Conservation (phyloP, 2,329 filamentous ascomycete species). For the Fusarium compactum region DNA sequence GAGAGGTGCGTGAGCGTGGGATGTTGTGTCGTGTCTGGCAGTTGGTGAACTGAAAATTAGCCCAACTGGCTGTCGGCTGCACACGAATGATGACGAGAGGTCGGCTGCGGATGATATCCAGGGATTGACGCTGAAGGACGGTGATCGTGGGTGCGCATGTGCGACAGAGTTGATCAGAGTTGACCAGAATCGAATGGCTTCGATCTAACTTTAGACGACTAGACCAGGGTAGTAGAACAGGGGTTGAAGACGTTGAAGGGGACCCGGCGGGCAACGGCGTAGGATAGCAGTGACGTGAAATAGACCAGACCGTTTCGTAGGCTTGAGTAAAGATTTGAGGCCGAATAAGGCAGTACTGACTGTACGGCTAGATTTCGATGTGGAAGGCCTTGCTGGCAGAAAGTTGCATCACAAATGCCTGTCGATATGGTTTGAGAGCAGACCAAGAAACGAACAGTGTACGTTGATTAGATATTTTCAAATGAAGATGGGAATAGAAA, state of each 20-base stretch:
- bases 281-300: background rate
- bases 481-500: slow-evolving; percentile 3
- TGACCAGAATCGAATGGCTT: slow-evolving; percentile 33
- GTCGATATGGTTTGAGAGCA: background rate
- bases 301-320: slow-evolving; percentile 12
- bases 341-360: background rate
- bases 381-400: slow-evolving; percentile 5
- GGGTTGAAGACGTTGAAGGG: slow-evolving; percentile 26
- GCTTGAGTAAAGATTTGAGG: slow-evolving; percentile 17
- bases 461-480: slow-evolving; percentile 2
- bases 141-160: slow-evolving; percentile 40
- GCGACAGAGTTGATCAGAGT: slow-evolving; percentile 34
- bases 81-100: slow-evolving; percentile 26
- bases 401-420: background rate
- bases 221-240: slow-evolving; percentile 30
- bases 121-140: slow-evolving; percentile 23
- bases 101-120: slow-evolving; percentile 26
- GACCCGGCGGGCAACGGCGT: slow-evolving; percentile 16
- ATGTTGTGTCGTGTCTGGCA: slow-evolving; percentile 36
- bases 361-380: slow-evolving; percentile 22
- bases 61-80: slow-evolving; percentile 21
- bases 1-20: slow-evolving; percentile 37
- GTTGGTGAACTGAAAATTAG: slow-evolving; percentile 21
- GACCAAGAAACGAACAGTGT: slow-evolving; percentile 1
- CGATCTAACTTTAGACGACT: slow-evolving; percentile 38